Conservation (phyloP, 805 yeast species). For the Teunomyces atbi region DNA sequence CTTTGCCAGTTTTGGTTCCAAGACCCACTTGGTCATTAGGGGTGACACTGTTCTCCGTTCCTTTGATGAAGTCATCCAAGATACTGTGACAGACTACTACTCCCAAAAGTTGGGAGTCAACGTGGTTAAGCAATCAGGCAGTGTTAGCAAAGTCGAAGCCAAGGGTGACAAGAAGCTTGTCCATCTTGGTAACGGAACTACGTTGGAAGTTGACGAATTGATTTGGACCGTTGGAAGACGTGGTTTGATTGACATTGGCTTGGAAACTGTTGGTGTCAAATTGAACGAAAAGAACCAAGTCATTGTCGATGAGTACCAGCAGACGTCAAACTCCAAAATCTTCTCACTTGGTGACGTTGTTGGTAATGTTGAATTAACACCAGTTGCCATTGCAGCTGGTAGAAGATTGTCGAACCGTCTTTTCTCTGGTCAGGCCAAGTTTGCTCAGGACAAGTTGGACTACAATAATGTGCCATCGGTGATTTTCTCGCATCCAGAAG, state of each 20-base stretch:
- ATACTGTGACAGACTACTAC: slow-evolving; percentile 77
- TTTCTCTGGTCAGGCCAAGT: slow-evolving; percentile 72
- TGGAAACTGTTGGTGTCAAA: slow-evolving; percentile 73
- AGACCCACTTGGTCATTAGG: slow-evolving; percentile 84
- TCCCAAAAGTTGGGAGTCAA: slow-evolving; percentile 72
- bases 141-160: slow-evolving; percentile 37
- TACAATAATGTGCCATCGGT: slow-evolving; percentile 87
- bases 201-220: slow-evolving; percentile 65
- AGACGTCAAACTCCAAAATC: slow-evolving; percentile 66
- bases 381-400: slow-evolving; percentile 98
- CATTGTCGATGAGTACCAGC: slow-evolving; percentile 84
- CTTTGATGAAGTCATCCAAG: slow-evolving; percentile 80
- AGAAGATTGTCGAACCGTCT: slow-evolving; percentile 88
- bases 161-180: slow-evolving; percentile 38
- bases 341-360: slow-evolving; percentile 93
- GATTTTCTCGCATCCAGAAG: slow-evolving; percentile 98
- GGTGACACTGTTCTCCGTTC: slow-evolving; percentile 87
- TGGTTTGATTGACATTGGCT: slow-evolving; percentile 69
- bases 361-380: slow-evolving; percentile 91
- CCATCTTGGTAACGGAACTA: slow-evolving; percentile 34
- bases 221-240: slow-evolving; percentile 95
- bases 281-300: slow-evolving; percentile 60
- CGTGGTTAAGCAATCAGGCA: slow-evolving; percentile 64
- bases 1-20: slow-evolving; percentile 82
- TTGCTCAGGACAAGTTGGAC: slow-evolving; percentile 76